A percentile compares a stretch with the other conserved stretches of the same genome.
phyloP scores from a whole-genome alignment of 352 stramenopile species.

The Pythium myriotylum region DNA sequence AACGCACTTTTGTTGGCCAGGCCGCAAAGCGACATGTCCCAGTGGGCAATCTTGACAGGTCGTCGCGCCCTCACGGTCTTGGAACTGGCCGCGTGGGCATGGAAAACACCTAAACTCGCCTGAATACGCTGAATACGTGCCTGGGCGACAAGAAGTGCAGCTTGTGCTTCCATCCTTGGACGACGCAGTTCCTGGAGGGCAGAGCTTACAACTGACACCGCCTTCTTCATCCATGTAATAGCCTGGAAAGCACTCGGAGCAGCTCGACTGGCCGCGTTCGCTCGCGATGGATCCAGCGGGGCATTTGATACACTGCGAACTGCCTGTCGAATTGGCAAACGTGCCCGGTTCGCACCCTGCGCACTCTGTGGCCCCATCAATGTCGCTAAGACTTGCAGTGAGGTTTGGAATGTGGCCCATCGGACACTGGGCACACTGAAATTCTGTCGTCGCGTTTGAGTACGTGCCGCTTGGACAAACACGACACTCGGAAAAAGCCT shows the following conservation, averaged over 20 bases:
- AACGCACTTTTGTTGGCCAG: constrained; percentile 39
- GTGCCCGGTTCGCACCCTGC: constrained; percentile 45
- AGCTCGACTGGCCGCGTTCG: constrained; percentile 33
- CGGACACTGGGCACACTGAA: constrained; percentile 47
- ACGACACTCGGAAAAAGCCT: constrained; percentile 26
- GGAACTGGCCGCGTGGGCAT: constrained; percentile 45
- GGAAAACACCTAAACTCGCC: constrained; percentile 51
- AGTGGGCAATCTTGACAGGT: constrained; percentile 41
- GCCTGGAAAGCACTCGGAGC: constrained; percentile 43
- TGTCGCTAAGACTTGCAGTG: background rate
- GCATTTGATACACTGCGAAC: constrained; percentile 34
- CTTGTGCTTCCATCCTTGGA: constrained; percentile 17
- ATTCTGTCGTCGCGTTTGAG: constrained; percentile 48
- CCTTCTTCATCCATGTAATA: constrained; percentile 35
- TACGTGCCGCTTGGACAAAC: constrained; percentile 43
- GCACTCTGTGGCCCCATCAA: constrained; percentile 28
- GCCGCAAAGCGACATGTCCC: constrained; percentile 39
- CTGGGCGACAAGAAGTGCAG: constrained; percentile 23
- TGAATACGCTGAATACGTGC: constrained; percentile 35
- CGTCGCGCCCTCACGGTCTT: constrained; percentile 32
- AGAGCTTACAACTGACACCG: constrained; percentile 34
- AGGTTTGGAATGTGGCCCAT: constrained; percentile 25
- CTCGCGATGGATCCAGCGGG: constrained; percentile 34
- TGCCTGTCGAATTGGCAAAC: constrained; percentile 40
- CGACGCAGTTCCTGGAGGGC: constrained; percentile 40